Evolutionary conservation across 2,329 filamentous ascomycete genomes (phyloP), one percentile per base, ranked within the genome.

Genomic region (Trichoderma citrinoviride): DNA sequence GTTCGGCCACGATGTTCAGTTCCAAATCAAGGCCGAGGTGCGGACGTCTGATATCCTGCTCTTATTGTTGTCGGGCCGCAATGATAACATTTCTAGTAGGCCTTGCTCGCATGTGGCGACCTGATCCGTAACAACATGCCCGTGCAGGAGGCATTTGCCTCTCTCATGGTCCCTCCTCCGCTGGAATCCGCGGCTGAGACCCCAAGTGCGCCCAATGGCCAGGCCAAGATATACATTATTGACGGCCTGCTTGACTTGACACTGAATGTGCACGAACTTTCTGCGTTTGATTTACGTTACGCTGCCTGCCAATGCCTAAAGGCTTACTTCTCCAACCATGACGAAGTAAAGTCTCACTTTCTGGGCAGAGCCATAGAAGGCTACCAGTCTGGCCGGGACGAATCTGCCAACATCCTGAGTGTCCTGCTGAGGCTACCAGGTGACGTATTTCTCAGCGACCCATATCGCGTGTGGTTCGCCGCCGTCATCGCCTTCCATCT

Each of bases 241-340:
- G 94, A 98, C 76, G 95, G 92, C 1, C 81, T 99, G 19, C 82
- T 99, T 54, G 92, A 97, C 70, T 80, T 97, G 49, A 88, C 90
- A 0, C 81, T 99, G 8, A 88, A 88, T 64, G 81, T 90, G 23
- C 83, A 89, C 33, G 80, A 88, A 0, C 78, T 86, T 21, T 83
- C 88, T 60, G 82, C 90, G 41, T 90, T 97, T 70, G 90, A 96
- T 75, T 82, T 94, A 43, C 88, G 95, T 25, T 85, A 93, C 72
- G 91, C 94, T 21, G 93, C 92, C 23, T 95, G 91, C 74, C 90
- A 94, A 71, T 96, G 94, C 72, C 86, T 99, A 67, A 93, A 97
- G 76, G 92, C 95, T 2, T 99, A 99, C 76, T 92, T 97, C 71
- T 87, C 86, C 71, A 87, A 90, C 52, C 93, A 98, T 75, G 79